Base-by-base conservation (phyloP, 306 rosid species). In the Begonia fuchsioides region DNA sequence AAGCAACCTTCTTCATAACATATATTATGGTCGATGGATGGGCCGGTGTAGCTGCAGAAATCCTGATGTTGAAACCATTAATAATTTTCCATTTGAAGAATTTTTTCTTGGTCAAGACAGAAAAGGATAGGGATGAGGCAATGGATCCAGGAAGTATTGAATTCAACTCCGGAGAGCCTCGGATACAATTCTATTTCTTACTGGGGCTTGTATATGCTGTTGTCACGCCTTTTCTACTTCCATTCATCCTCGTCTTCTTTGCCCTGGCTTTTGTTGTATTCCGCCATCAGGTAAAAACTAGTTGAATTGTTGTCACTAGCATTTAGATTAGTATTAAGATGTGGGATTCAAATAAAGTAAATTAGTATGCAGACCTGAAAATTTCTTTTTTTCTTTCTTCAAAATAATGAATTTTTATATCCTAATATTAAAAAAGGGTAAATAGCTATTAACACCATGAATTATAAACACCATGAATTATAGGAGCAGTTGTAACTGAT, bases 21-120 rank as follows among this genome's bases (percentile, higher is more conserved):
- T 90, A 90, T 32, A 85, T 90, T 66, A 90, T 90, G 98, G 98
- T 90, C 65, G 98, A 90, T 73, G 98, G 98, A 60, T 92, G 98
- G 98, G 82, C 98, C 14, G 93, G 98, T 62, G 85, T 92, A 63
- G 96, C 98, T 52, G 98, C 60, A 16, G 98, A 92, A 79, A 86
- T 92, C 55, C 65, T 92, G 59, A 92, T 92, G 98, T 53, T 92
- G 79, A 85, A 77, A 65, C 81, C 98, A 48, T 77, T 92, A 39
- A 65, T 92, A 66, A 54, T 92, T 13, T 92, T 75, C 68, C 98
- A 92, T 73, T 68, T 92, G 73, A 85, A 79, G 83, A 92, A 92
- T 68, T 71, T 76, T 67, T 85, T 92, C 76, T 76, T 92, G 72
- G 98, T 92, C 18, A 92, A 92, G 73, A 92, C 98, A 8, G 98